A percentile compares a stretch with the other conserved stretches of the same genome.
These are phyloP conservation scores for Diplodia seriata DNA, from an alignment of 2,329 filamentous ascomycete species.

Conservation along the genomic window DNA sequence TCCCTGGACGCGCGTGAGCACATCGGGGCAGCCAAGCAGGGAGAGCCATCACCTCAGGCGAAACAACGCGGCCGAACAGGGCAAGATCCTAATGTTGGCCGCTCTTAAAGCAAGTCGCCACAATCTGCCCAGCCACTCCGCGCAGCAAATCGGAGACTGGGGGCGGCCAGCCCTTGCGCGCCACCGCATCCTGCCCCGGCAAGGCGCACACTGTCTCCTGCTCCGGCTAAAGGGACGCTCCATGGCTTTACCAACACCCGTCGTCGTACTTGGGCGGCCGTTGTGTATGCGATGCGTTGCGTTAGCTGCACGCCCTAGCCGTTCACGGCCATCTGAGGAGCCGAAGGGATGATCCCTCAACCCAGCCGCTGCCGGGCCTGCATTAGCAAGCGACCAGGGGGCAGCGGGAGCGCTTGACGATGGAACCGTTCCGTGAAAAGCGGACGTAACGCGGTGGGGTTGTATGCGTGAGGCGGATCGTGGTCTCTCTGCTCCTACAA, in stretches of 20 bases:
- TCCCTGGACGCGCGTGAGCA: background rate
- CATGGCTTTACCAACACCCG: background rate
- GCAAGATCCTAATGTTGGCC: background rate
- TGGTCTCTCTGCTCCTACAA: background rate
- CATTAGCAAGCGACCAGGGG: conserved; percentile 12
- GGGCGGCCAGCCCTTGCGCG: background rate
- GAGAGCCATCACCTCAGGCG: background rate
- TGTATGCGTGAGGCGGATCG: conserved; percentile 4
- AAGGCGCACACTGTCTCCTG: too few relatives aligned
- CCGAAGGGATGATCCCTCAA: conserved; percentile 10
- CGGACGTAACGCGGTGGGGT: conserved; percentile 3
- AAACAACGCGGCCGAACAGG: background rate
- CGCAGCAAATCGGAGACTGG: background rate
- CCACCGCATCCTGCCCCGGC: background rate
- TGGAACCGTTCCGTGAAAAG: conserved; percentile 6
- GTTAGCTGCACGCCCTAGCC: conserved; percentile 7
- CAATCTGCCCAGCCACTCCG: background rate
- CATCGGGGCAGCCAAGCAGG: background rate
- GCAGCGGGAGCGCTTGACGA: conserved; percentile 1
- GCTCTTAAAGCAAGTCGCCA: background rate
- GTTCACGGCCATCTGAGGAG: background rate
- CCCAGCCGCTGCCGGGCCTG: background rate
- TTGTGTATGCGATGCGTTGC: conserved; percentile 21
- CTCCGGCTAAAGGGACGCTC: background rate
- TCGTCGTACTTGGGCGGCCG: conserved; percentile 1